Conservation (phyloP, 2,329 filamentous ascomycete genomes). For the Tolypocladium amazonense region DNA sequence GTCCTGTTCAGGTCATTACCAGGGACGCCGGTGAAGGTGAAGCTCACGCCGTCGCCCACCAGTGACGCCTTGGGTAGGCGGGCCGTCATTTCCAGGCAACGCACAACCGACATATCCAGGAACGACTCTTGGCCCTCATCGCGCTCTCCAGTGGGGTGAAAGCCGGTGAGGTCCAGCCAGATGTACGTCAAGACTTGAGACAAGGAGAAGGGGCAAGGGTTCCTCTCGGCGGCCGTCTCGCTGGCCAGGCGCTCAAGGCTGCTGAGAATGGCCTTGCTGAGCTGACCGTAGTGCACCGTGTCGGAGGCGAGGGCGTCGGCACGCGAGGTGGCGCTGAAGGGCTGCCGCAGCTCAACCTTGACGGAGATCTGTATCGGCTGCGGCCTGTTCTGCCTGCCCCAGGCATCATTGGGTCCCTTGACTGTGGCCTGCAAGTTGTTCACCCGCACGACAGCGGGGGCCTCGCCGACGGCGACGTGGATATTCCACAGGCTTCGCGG, state of each 20-base stretch:
- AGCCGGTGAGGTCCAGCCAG: conserved; percentile 21
- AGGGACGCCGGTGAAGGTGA: conserved; percentile 36
- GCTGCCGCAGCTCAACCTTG: conserved; percentile 41
- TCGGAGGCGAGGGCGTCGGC: conserved; percentile 53
- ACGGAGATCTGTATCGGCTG: conserved; percentile 56
- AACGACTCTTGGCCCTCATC: conserved; percentile 12
- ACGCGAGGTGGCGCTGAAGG: conserved; percentile 47
- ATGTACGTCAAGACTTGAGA: conserved; percentile 18
- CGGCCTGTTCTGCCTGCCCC: conserved; percentile 46
- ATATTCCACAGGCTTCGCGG: conserved; percentile 14
- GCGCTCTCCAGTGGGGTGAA: conserved; percentile 6
- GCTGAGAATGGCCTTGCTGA: conserved; percentile 54
- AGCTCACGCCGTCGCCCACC: conserved; percentile 48
- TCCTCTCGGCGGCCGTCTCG: neutral
- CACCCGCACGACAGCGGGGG: conserved; percentile 43
- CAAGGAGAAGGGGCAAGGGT: conserved; percentile 8
- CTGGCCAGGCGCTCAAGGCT: conserved; percentile 24
- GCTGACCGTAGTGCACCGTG: conserved; percentile 64
- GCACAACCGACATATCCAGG: conserved; percentile 22
- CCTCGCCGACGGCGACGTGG: conserved; percentile 13
- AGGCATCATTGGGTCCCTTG: conserved; percentile 53
- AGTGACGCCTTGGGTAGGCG: conserved; percentile 59
- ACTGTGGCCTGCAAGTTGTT: conserved; percentile 49
- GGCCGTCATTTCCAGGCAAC: conserved; percentile 40
- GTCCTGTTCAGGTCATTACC: conserved; percentile 11